Conservation (phyloP, 495 filamentous ascomycete species). For the Thermothielavioides terrestris region DNA sequence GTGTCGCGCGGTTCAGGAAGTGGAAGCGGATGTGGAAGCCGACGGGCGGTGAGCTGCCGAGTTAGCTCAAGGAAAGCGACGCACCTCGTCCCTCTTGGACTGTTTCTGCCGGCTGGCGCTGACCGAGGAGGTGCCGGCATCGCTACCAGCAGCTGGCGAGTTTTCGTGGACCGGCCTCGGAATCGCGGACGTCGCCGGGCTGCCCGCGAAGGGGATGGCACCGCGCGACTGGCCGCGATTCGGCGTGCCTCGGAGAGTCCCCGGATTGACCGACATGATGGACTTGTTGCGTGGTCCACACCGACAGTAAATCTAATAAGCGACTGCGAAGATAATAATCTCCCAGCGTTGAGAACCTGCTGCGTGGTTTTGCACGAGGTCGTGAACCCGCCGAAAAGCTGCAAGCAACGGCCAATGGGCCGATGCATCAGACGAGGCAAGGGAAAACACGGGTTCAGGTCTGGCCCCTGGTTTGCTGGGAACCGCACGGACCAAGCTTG, state of each 20-base stretch:
- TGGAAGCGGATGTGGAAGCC: neutral
- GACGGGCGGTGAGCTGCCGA: too few relatives aligned
- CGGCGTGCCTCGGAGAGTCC: conserved; percentile 54
- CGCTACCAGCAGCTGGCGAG: conserved; percentile 42
- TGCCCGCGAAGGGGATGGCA: conserved; percentile 60
- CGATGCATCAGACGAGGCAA: conserved; percentile 10
- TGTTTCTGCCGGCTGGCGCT: conserved; percentile 89
- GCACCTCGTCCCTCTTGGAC: conserved; percentile 95
- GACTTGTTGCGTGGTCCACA: neutral
- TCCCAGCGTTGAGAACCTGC: neutral
- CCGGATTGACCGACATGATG: conserved; percentile 29
- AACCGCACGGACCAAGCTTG: conserved; percentile 10
- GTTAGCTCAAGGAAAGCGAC: too few relatives aligned
- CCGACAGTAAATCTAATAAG: neutral
- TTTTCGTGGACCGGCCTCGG: conserved; percentile 74
- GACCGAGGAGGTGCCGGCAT: conserved; percentile 64
- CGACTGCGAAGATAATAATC: neutral
- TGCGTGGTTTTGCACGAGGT: neutral
- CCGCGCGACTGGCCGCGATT: conserved; percentile 52
- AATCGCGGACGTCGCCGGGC: conserved; percentile 61
- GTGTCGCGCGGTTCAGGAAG: neutral
- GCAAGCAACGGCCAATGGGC: conserved; percentile 5
- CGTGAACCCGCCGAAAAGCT: neutral
- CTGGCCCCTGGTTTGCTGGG: neutral
- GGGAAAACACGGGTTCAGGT: conserved; percentile 9